Evolutionary conservation across 768 basidiomycete genomes (phyloP), one percentile per base, ranked within the genome.

Genomic region (Calocera viscosa): DNA sequence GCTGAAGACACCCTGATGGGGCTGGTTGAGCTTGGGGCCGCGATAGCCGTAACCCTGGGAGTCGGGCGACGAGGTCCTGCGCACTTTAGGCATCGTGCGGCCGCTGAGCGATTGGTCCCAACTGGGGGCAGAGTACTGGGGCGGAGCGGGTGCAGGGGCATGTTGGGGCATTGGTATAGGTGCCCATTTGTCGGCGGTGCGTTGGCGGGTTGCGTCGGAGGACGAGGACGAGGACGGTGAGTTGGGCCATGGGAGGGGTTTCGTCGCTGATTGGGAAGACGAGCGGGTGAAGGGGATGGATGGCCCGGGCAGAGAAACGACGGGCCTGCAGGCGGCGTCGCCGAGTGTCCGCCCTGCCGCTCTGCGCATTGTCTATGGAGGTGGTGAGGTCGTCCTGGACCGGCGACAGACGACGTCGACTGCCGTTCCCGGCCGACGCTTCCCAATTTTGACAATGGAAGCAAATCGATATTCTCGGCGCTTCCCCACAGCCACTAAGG

Each of bases 381-480:
- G 30, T 26, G 53, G 26, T 60, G 43, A 47, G 43, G 8, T 8
- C 19, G 43, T 5, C 35, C 14, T 14, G 35, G 35, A 38, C n/a
- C n/a, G n/a, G n/a, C n/a, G n/a, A n/a, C n/a, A n/a, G n/a, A n/a
- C n/a, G n/a, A n/a, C n/a, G n/a, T n/a, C n/a, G n/a, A n/a, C n/a
- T n/a, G n/a, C n/a, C n/a, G n/a, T n/a, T n/a, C n/a, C n/a, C n/a
- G n/a, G n/a, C n/a, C n/a, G n/a, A 17, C 43, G 14, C 26, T 60
- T 26, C 30, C 53, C 53, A 60, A 60, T 60, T 60, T 60, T 60
- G 53, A 60, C 30, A 60, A 60, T 60, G 53, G 53, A 60, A 60
- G 5, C 53, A 32, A 32, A 28, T 60, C 53, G 16, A 16, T 28
- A 17, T 47, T 47, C 43, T 47, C 8, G 43, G 19, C 2, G 11